phyloP scores from a whole-genome alignment of 2,329 filamentous ascomycete genomes.

The Colletotrichum echinochloae region DNA sequence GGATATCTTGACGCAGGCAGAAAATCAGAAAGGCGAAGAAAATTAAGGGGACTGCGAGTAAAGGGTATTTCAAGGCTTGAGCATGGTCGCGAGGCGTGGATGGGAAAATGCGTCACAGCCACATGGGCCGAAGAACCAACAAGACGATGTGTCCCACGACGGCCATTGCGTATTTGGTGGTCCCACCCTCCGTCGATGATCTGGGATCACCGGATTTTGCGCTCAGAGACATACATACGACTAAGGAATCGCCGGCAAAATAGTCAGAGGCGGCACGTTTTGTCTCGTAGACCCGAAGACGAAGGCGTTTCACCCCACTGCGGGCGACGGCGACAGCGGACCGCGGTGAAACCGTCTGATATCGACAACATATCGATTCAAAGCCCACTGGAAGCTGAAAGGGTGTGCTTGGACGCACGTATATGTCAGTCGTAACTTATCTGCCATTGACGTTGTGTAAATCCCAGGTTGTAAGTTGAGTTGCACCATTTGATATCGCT shows the following conservation, averaged over 20 bases:
- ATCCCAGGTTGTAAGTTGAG: neutral
- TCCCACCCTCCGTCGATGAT: neutral
- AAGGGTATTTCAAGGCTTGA: conserved; percentile 36
- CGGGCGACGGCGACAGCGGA: conserved; percentile 25
- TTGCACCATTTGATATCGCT: neutral
- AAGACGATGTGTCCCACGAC: neutral
- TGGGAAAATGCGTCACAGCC: conserved; percentile 3
- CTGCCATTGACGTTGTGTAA: conserved; percentile 17
- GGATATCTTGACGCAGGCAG: neutral
- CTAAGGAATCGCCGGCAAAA: neutral
- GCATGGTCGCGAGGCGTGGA: neutral
- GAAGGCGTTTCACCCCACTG: conserved; percentile 34
- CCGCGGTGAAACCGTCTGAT: conserved; percentile 39
- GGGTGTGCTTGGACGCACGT: neutral
- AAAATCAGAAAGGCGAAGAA: neutral
- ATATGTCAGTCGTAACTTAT: neutral
- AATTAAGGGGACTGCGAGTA: neutral
- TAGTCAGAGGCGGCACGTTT: conserved; percentile 4
- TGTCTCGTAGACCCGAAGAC: conserved; percentile 14
- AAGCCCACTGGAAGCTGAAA: conserved; percentile 2
- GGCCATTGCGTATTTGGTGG: conserved; percentile 11
- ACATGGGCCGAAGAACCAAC: conserved; percentile 3
- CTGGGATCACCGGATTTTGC: neutral
- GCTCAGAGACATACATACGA: neutral
- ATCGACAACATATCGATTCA: neutral